Conservation (phyloP, 208 protist genomes). For the Crithidia thermophila region DNA sequence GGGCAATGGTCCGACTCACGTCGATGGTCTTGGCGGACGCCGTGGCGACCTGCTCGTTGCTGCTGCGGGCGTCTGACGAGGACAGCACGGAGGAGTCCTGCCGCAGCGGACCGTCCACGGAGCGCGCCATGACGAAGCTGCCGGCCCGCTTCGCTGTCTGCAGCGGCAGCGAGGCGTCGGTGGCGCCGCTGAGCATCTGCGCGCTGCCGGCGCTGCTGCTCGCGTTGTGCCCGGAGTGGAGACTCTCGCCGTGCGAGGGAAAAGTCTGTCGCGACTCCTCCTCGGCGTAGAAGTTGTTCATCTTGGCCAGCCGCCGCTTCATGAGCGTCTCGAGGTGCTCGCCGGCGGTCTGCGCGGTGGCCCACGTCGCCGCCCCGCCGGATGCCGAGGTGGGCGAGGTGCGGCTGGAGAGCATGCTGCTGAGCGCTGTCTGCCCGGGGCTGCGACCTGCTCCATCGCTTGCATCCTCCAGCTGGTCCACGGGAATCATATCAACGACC, state of each 20-base stretch:
- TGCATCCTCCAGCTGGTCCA: slow-evolving; percentile 20
- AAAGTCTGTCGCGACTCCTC: slow-evolving; percentile 28
- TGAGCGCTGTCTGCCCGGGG: not conserved
- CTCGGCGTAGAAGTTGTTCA: slow-evolving; percentile 32
- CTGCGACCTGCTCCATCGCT: not conserved
- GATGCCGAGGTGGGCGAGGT: slow-evolving; percentile 1
- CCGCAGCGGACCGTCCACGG: not conserved
- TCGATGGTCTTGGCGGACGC: too few species aligned
- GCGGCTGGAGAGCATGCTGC: not conserved
- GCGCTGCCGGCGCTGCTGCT: slow-evolving; percentile 23
- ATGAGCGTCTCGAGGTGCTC: slow-evolving; percentile 6
- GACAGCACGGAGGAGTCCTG: not conserved
- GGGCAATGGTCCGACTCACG: too few species aligned
- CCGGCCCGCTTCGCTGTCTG: slow-evolving; percentile 5
- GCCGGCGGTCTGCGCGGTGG: not conserved
- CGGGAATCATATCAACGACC: slow-evolving; percentile 40
- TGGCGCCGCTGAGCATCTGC: not conserved
- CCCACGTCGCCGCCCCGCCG: not conserved
- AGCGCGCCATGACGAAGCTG: slow-evolving; percentile 12
- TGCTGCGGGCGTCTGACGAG: not conserved
- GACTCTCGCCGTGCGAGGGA: not conserved
- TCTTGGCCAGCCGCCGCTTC: slow-evolving; percentile 15
- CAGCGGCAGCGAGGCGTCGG: not conserved
- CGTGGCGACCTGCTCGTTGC: not conserved
- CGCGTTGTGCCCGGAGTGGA: slow-evolving; percentile 6